Conservation (phyloP, 768 basidiomycete genomes). For the Macrolepiota albuminosa region DNA sequence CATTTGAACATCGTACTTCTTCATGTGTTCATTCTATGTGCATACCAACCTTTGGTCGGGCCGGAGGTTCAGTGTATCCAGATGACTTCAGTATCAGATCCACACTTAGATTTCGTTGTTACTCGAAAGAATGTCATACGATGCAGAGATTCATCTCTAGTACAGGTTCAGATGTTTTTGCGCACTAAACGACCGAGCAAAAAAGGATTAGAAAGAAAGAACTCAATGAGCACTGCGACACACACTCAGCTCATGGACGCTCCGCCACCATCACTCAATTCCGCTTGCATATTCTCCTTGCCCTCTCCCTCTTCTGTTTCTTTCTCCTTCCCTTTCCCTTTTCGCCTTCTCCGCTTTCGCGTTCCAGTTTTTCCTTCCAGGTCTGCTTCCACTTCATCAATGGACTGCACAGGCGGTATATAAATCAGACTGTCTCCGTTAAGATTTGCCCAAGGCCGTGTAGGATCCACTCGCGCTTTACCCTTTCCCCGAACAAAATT, state of each 20-base stretch:
- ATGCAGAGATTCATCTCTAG: neutral
- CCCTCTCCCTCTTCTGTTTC: conserved; percentile 4
- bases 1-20: too few species aligned
- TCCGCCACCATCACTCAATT: neutral
- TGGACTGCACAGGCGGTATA: conserved; percentile 22
- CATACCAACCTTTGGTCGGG: too few species aligned
- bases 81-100: neutral
- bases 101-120: neutral
- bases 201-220: neutral
- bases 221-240: neutral
- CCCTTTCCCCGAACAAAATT: conserved; percentile 24
- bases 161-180: neutral
- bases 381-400: conserved; percentile 3
- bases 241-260: conserved; percentile 4
- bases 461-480: conserved; percentile 27
- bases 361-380: conserved; percentile 2
- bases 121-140: neutral
- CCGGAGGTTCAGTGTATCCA: neutral
- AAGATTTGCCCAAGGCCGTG: conserved; percentile 1
- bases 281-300: conserved; percentile 3
- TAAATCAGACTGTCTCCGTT: conserved; percentile 28
- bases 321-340: conserved; percentile 9
- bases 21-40: too few species aligned
- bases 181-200: neutral
- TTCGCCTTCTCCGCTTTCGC: conserved; percentile 8